Conservation (phyloP, 495 filamentous ascomycete species). For the Trichoderma virens region DNA sequence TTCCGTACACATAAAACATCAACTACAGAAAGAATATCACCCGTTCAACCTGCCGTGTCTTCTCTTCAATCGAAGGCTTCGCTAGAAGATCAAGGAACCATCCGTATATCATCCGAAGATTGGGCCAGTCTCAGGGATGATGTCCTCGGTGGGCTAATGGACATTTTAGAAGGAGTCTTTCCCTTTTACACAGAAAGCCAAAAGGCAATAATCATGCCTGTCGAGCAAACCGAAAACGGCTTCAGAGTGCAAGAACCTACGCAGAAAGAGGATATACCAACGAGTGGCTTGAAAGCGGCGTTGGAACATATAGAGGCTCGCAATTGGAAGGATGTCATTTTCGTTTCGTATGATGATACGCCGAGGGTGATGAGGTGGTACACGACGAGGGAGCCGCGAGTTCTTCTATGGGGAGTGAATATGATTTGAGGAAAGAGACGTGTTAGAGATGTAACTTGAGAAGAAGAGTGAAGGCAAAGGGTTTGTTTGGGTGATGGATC, state of each 20-base stretch:
- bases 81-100: too few relatives aligned
- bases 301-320: neutral
- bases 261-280: neutral
- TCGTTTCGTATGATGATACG: neutral
- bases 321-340: neutral
- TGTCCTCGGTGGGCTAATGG: too few relatives aligned
- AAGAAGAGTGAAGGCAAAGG: neutral
- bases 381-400: neutral
- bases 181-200: too few relatives aligned
- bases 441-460: neutral
- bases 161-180: too few relatives aligned
- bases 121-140: too few relatives aligned
- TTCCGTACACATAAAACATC: too few relatives aligned
- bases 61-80: too few relatives aligned
- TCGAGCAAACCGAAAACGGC: neutral
- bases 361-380: neutral
- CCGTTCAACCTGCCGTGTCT: too few relatives aligned
- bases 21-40: too few relatives aligned
- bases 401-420: neutral
- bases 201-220: too few relatives aligned
- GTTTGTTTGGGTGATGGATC: too few relatives aligned
- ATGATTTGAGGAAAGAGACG: neutral
- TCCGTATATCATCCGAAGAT: too few relatives aligned
- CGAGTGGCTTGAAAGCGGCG: neutral
- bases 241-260: neutral